A percentile compares a stretch with the other conserved stretches of the same genome.
Conservation (phyloP, 2,329 filamentous ascomycete genomes). For the Aureobasidium sp. region DNA sequence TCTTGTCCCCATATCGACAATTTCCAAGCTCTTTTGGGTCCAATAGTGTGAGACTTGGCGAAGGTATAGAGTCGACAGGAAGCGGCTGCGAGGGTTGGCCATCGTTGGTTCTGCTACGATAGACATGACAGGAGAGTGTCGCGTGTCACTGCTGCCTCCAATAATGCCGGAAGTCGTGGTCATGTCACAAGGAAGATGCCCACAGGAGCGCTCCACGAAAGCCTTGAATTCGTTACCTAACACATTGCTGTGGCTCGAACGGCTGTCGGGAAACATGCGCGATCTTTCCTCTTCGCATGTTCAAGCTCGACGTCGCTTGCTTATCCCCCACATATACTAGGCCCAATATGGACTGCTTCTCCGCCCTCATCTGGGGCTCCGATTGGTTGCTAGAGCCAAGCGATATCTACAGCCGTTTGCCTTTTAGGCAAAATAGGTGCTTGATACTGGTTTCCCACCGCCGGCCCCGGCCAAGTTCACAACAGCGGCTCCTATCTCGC, state of each 20-base stretch:
- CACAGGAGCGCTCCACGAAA: neutral
- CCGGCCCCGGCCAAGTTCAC: neutral
- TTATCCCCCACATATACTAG: neutral
- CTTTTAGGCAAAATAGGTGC: neutral
- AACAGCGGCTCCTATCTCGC: constrained; percentile 1
- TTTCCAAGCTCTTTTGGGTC: neutral
- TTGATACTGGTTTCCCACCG: neutral
- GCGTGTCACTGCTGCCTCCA: neutral
- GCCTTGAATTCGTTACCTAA: neutral
- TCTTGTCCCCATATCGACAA: neutral
- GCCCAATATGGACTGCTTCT: neutral
- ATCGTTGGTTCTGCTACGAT: neutral
- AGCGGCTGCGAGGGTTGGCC: neutral
- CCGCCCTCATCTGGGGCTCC: neutral
- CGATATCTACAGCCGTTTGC: neutral
- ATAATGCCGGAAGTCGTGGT: neutral
- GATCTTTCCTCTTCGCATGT: neutral
- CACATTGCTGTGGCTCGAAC: neutral
- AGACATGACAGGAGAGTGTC: neutral
- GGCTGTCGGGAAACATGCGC: neutral
- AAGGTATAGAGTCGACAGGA: neutral
- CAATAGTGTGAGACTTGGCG: neutral
- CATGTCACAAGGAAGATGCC: neutral
- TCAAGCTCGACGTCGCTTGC: neutral
- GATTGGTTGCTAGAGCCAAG: neutral